phyloP scores from a whole-genome alignment of 805 yeast species.

The Grigorovia jiainica region DNA sequence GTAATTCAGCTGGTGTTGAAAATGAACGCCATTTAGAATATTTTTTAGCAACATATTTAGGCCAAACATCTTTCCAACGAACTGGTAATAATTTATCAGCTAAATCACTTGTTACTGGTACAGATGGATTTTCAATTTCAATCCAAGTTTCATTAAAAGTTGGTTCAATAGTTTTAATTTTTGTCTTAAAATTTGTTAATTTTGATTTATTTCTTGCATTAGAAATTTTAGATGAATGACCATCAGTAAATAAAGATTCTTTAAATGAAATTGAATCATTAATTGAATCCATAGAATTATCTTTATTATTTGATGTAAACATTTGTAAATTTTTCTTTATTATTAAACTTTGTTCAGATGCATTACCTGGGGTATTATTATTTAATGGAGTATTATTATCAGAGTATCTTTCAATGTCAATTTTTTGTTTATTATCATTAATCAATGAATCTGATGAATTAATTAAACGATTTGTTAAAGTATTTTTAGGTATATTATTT shows the following conservation, averaged over 20 bases:
- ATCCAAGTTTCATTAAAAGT: constrained; percentile 39
- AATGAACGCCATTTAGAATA: constrained; percentile 88
- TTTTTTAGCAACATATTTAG: constrained; percentile 54
- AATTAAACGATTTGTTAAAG: background rate
- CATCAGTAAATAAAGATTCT: constrained; percentile 7
- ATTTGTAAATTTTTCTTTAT: constrained; percentile 9
- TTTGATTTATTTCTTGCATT: background rate
- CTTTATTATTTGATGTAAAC: background rate
- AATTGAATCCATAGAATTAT: background rate
- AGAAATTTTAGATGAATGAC: constrained; percentile 8
- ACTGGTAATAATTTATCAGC: constrained; percentile 57
- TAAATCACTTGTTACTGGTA: constrained; percentile 45
- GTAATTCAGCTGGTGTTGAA: constrained; percentile 88
- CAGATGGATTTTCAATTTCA: constrained; percentile 67
- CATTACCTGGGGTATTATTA: background rate
- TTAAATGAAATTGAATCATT: constrained; percentile 6
- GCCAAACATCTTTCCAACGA: constrained; percentile 88
- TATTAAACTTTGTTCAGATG: constrained; percentile 1
- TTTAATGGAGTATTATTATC: background rate
- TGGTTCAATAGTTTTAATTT: constrained; percentile 2
- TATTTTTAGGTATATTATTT: background rate
- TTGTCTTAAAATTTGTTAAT: constrained; percentile 3
- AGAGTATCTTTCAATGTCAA: background rate
- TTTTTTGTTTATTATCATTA: background rate
- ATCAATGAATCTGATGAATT: background rate